Conservation (phyloP, 768 basidiomycete genomes). For the Pisolithus tinctorius region DNA sequence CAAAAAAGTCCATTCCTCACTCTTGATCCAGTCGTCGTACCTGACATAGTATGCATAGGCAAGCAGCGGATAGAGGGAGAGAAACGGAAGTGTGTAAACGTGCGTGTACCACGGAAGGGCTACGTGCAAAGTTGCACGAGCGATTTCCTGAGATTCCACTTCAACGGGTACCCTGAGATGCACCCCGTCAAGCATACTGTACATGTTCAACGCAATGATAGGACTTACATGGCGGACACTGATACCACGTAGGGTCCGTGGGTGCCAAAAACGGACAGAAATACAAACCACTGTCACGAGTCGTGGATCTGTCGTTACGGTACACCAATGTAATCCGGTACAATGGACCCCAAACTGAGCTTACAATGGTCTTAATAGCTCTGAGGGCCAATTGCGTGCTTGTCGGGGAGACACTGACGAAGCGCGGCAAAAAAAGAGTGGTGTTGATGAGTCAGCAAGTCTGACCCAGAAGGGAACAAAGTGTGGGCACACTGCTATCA, state of each 20-base stretch:
- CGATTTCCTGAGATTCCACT: conserved; percentile 63
- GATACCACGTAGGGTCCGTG: conserved; percentile 1
- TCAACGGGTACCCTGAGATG: conserved; percentile 35
- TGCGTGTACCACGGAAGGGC: conserved; percentile 64
- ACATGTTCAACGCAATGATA: background rate
- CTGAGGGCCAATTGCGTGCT: no score
- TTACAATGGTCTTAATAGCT: no score
- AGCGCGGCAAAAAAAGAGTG: no score
- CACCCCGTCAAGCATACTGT: background rate
- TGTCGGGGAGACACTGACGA: no score
- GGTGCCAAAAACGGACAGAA: background rate
- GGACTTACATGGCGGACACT: conserved; percentile 14
- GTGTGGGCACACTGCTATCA: no score
- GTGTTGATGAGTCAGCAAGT: no score
- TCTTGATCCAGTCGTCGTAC: conserved; percentile 86
- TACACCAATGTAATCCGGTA: no score
- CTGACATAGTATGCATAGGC: conserved; percentile 89
- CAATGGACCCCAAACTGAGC: no score
- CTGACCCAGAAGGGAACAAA: no score
- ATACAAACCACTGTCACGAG: conserved; percentile 1
- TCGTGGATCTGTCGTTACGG: no score
- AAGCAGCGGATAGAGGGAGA: conserved; percentile 74
- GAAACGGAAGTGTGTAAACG: conserved; percentile 69
- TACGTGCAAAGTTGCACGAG: conserved; percentile 57
- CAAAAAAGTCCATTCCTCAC: conserved; percentile 97